Evolutionary conservation across 306 rosid species (phyloP), one percentile per base, ranked within the genome.

Genomic region (Prunus mume): DNA sequence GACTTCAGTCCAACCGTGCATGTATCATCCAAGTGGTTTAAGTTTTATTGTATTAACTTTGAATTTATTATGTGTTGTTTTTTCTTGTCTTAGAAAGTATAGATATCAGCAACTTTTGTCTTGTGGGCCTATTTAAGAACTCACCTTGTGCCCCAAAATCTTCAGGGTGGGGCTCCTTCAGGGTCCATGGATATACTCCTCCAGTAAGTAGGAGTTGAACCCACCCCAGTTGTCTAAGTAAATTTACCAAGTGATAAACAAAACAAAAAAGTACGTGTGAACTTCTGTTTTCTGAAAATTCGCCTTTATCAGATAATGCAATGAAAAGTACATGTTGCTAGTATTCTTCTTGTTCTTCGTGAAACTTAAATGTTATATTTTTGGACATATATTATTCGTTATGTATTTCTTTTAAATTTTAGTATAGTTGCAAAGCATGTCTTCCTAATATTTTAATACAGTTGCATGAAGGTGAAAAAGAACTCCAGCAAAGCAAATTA

Each of bases 401-500:
- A 11, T 57, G 12, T 28, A 46, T 25, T 20, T 52, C 19, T 56
- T 56, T 38, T 7, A 38, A 38, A 20, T 3, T 56, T n/a, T 61
- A 65, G 12, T 45, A 63, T 63, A 30, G 41, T 13, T 24, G 38
- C 46, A 15, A 5, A 38, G 50, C 22, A 38, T 51, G 38, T 50
- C 13, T 66, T 56, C 60, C 72, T 82, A 50, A 80, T 71, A 76
- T 60, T 75, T 75, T 45, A 73, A 24, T 77, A 82, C 85, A 93
- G 98, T 78, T 86, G 93, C 67, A 79, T 82, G 90, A 91, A 85
- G 86, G 84, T 87, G 86, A 93, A 81, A 85, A 90, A 84, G 86
- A 91, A 67, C 81, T 91, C 93, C 41, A 76, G 84, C 28, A 93
- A 93, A 77, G 96, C 93, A 82, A 76, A 81, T 82, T 88, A 88